Evolutionary conservation across 2,329 filamentous ascomycete genomes (phyloP).

Genomic region (Alternaria gansuensis): DNA sequence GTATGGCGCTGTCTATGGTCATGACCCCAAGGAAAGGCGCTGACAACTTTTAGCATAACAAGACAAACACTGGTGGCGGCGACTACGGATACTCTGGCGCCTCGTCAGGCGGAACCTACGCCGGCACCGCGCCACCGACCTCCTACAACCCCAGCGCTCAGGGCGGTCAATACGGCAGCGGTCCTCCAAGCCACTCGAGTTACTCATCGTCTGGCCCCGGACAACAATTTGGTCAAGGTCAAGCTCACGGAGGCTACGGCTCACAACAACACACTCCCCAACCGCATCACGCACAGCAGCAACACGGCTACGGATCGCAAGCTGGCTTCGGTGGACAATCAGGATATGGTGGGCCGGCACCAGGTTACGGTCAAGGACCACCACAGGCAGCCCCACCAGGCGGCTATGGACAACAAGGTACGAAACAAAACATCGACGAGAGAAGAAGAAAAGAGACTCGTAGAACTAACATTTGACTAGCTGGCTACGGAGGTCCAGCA

Average conservation of each 20-base stretch:
- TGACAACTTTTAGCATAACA: constrained; percentile 39
- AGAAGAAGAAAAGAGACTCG: not conserved
- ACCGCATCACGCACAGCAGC: constrained; percentile 13
- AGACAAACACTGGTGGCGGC: constrained; percentile 59
- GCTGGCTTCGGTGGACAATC: constrained; percentile 39
- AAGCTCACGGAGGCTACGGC: constrained; percentile 25
- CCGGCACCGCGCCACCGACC: constrained; percentile 69
- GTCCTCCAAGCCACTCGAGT: constrained; percentile 32
- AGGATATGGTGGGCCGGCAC: constrained; percentile 25
- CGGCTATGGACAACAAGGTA: constrained; percentile 41
- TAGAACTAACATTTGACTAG: constrained; percentile 23
- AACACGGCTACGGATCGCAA: constrained; percentile 34
- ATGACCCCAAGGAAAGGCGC: not conserved
- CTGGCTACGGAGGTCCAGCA: constrained; percentile 47
- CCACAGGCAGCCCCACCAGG: constrained; percentile 23
- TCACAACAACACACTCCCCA: constrained; percentile 24
- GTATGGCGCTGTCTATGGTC: constrained; percentile 34
- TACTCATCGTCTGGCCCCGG: constrained; percentile 33
- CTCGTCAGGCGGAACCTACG: constrained; percentile 63
- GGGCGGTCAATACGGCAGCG: constrained; percentile 33
- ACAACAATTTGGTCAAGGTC: constrained; percentile 31
- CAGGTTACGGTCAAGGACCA: constrained; percentile 17
- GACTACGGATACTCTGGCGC: constrained; percentile 67
- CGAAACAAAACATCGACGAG: not conserved
- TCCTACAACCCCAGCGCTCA: constrained; percentile 62